Base-by-base conservation (phyloP, 176 grass and related monocot genomes). In the Cenchrus fungigraminus region DNA sequence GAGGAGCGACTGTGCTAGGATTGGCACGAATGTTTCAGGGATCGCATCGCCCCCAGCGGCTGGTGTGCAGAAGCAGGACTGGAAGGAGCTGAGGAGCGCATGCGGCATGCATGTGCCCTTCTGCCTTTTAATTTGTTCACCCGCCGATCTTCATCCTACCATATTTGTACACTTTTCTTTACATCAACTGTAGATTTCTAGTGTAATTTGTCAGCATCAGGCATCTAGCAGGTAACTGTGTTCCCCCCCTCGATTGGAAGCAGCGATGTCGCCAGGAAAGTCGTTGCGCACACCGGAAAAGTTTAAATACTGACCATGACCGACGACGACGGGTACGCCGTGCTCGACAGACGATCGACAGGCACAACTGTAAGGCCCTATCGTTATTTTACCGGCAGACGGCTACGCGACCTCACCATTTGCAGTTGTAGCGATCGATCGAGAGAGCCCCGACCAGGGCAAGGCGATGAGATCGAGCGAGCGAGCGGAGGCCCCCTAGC, bases 1-100 rank as follows among this genome's bases (percentile, higher is more conserved):
- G 37, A 40, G 37, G 3, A 40, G 37, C 37, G 37, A 49, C 53
- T 89, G 6, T 14, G 73, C 71, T 81, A 1, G 6, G 60, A 77
- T 71, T 64, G 77, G 83, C 78, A 46, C 77, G 53, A 88, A 84
- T 84, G 67, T 72, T 69, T 13, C 61, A 80, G 78, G 31, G 17
- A 46, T 71, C 14, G 9, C 60, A n/a, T n/a, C n/a, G n/a, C n/a
- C 37, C 40, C 50, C 80, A 67, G 57, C 59, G 28, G 46, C 28
- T 72, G 12, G 6, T 45, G 7, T 14, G 68, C 77, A 84, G 17
- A 11, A 12, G 32, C 31, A n/a, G 55, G 25, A 62, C 40, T 68
- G 29, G 17, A 40, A 34, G 34, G 34, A 34, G 3, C 3, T n/a
- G 37, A 40, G 37, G 62, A 20, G 32, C 42, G 43, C 19, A 20